Evolutionary conservation across 2,329 filamentous ascomycete genomes (phyloP), one percentile per base, ranked within the genome.

Genomic region (Alternaria ethzedia): DNA sequence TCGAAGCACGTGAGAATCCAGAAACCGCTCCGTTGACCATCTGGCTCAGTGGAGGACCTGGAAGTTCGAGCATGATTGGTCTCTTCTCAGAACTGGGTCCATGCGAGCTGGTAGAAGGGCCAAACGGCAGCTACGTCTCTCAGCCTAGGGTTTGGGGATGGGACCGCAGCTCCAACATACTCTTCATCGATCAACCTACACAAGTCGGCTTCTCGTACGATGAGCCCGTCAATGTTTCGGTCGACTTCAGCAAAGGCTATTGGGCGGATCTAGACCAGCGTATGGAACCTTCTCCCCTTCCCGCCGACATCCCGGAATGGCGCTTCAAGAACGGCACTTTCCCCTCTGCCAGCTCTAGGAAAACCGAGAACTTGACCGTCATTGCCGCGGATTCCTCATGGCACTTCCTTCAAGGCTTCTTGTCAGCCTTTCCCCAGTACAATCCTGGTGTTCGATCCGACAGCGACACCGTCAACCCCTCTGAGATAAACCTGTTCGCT

Each of bases 171-270:
- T 86, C 85, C 30, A 89, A 89, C 69, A 80, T 89, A 73, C 80
- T 89, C 51, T 89, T 86, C 74, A 85, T 89, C 61, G 83, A 85
- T 54, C 78, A 93, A 86, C 89, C 89, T 23, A 89, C 89, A 65
- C 89, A 92, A 78, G 87, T 92, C 52, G 87, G 88, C 25, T 89
- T 91, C 68, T 91, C 89, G 2, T 89, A 87, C 73, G 91, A 93
- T 72, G 84, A 83, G 25, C 81, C 85, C 8, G 87, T 85, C 9
- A 89, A 92, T 43, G 68, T 62, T 13, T 71, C 77, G 11, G 43
- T 70, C n/a, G 67, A 78, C 46, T 59, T 77, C 17, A 46, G 15
- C 4, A 30, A 45, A 17, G 20, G 54, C 17, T 25, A 60, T 36
- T 57, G 59, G 3, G 50, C 28, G 4, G 32, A 17, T 20, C 41